A percentile compares a stretch with the other conserved stretches of the same genome.
Evolutionary conservation across 176 grass and related monocot species (phyloP).

Genomic region (Zoysia pacifica): DNA sequence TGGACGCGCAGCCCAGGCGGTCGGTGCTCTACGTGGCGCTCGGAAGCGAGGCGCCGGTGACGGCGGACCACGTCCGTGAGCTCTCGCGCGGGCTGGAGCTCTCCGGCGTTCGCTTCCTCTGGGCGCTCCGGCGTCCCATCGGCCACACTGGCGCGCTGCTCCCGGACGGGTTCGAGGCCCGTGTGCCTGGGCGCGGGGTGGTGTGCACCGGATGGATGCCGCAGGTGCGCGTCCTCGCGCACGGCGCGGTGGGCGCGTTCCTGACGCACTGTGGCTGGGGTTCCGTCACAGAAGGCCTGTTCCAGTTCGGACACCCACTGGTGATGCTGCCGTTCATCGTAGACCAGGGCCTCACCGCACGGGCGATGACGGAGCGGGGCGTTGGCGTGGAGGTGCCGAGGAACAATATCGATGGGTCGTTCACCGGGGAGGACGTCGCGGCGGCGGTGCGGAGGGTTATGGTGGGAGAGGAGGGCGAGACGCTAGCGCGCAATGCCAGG

Average conservation of each 20-base stretch:
- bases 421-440: conserved; percentile 22
- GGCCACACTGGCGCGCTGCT: background rate
- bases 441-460: conserved; percentile 41
- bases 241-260: conserved; percentile 38
- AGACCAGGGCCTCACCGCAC: conserved; percentile 39
- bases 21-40: conserved; percentile 45
- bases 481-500: conserved; percentile 23
- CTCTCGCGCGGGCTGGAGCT: conserved; percentile 42
- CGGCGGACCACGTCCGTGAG: background rate
- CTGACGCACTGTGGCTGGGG: background rate
- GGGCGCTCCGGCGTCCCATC: conserved; percentile 36
- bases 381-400: conserved; percentile 36
- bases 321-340: conserved; percentile 42
- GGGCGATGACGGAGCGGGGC: background rate
- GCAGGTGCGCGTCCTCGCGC: conserved; percentile 41
- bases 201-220: conserved; percentile 44
- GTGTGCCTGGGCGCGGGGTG: conserved; percentile 12
- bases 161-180: conserved; percentile 34
- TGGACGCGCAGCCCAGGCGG: conserved; percentile 17
- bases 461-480: conserved; percentile 40
- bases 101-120: conserved; percentile 37
- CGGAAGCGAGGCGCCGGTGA: conserved; percentile 43
- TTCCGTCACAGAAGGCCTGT: conserved; percentile 41
- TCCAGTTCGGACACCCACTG: conserved; percentile 36
- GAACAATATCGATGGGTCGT: conserved; percentile 17